phyloP scores from a whole-genome alignment of 2,329 filamentous ascomycete genomes.

The Thermochaetoides dissita region DNA sequence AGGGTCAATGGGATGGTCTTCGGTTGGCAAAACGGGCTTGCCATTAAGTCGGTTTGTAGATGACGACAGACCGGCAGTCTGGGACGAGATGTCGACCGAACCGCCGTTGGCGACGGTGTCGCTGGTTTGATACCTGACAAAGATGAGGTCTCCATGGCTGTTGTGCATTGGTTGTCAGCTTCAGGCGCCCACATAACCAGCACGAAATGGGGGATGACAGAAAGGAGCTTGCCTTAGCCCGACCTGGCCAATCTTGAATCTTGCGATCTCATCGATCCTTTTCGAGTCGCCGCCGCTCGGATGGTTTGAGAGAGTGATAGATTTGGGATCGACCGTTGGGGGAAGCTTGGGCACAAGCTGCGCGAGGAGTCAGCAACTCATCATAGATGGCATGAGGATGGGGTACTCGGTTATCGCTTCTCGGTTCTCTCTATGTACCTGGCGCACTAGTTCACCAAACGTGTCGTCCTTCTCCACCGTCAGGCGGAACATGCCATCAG shows the following conservation, averaged over 20 bases:
- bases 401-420: too few relatives aligned
- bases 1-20: slow-evolving; percentile 52
- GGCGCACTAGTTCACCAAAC: slow-evolving; percentile 48
- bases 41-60: slow-evolving; percentile 64
- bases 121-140: slow-evolving; percentile 61
- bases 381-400: too few relatives aligned
- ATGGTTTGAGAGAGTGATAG: slow-evolving; percentile 48
- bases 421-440: slow-evolving; percentile 32
- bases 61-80: slow-evolving; percentile 23
- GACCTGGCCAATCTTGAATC: slow-evolving; percentile 42
- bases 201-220: not conserved
- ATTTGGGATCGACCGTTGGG: slow-evolving; percentile 44
- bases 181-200: not conserved
- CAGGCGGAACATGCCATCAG: slow-evolving; percentile 83
- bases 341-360: slow-evolving; percentile 48
- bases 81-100: slow-evolving; percentile 23
- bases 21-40: slow-evolving; percentile 54
- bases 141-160: slow-evolving; percentile 85
- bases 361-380: not conserved
- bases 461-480: slow-evolving; percentile 60
- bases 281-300: slow-evolving; percentile 46
- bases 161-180: slow-evolving; percentile 1
- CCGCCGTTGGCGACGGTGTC: slow-evolving; percentile 30
- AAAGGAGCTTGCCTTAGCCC: slow-evolving; percentile 37
- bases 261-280: slow-evolving; percentile 41